Evolutionary conservation across 441 rosid genomes (phyloP).

Genomic region (Bocquillonia castaneifolia): DNA sequence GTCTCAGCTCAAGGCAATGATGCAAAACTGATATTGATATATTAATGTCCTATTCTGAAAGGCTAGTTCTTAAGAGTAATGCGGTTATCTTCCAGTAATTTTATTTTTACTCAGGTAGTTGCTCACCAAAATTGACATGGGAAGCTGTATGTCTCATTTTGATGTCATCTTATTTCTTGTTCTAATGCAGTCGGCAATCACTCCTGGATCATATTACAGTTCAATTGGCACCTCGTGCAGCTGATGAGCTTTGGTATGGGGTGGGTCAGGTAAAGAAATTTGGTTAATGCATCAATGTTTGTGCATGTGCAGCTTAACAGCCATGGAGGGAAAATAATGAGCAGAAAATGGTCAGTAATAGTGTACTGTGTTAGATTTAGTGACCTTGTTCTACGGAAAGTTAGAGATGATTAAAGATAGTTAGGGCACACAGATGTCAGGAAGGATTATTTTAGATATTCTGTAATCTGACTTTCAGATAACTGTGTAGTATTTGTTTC

Average conservation of each 20-base stretch:
- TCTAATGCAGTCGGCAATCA: constrained; percentile 66
- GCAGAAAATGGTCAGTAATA: background rate
- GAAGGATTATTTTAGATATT: too few species aligned
- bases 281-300: background rate
- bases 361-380: background rate
- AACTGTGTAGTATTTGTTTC: background rate
- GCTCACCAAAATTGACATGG: background rate
- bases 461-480: too few species aligned
- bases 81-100: background rate
- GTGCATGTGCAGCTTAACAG: background rate
- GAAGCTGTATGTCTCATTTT: background rate
- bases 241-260: constrained; percentile 90
- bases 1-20: background rate
- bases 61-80: background rate
- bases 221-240: constrained; percentile 91
- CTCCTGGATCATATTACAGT: constrained; percentile 88
- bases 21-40: background rate
- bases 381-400: background rate
- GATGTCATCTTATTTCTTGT: constrained; percentile 6
- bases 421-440: background rate
- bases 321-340: background rate
- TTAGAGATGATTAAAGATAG: too few species aligned
- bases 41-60: background rate
- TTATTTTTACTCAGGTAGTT: background rate
- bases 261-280: constrained; percentile 62